Evolutionary conservation across 75 land plant species (phyloP).

Genomic region (Pinus albicaulis): DNA sequence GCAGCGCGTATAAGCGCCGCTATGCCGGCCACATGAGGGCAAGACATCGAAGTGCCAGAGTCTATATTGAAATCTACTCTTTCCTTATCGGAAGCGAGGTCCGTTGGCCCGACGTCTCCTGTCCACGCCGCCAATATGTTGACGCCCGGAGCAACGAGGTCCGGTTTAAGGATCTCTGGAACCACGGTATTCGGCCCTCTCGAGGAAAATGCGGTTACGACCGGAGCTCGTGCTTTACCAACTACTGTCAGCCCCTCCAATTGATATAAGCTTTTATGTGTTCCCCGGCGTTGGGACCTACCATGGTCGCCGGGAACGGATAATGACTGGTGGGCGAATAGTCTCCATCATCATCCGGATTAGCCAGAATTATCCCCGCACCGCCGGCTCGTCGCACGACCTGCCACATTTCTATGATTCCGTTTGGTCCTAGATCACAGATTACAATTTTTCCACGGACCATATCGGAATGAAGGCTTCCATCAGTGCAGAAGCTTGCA

Average conservation of each 20-base stretch:
- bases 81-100: not conserved
- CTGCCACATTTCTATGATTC: not conserved
- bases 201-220: constrained; percentile 64
- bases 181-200: constrained; percentile 33
- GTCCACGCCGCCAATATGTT: constrained; percentile 49
- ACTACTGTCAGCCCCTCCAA: not conserved
- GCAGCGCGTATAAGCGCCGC: constrained; percentile 21
- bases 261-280: constrained; percentile 19
- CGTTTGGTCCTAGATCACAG: constrained; percentile 13
- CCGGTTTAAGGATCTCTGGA: constrained; percentile 50
- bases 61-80: constrained; percentile 22
- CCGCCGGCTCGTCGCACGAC: constrained; percentile 33
- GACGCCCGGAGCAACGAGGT: constrained; percentile 43
- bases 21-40: constrained; percentile 31
- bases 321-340: too few relatives aligned
- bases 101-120: too few relatives aligned
- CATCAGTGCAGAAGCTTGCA: constrained; percentile 12
- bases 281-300: constrained; percentile 13
- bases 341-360: not conserved
- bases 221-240: constrained; percentile 27
- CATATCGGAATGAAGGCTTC: constrained; percentile 16
- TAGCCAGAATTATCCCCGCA: constrained; percentile 21
- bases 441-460: constrained; percentile 30
- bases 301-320: constrained; percentile 7
- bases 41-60: constrained; percentile 58